Evolutionary conservation across 2,329 filamentous ascomycete species (phyloP).

Genomic region (Aspergillus thermomutatus): DNA sequence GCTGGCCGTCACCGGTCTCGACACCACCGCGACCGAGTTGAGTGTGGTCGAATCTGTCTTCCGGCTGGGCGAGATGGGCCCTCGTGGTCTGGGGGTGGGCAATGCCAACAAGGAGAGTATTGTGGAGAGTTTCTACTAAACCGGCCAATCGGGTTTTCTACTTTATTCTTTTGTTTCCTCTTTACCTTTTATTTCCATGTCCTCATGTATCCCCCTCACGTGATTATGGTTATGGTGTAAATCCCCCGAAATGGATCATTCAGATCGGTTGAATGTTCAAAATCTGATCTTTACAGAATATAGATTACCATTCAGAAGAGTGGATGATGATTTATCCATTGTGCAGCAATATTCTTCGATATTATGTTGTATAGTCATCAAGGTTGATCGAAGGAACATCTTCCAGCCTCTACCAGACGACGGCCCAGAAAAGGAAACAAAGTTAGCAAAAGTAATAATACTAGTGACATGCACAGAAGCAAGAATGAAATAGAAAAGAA

Average conservation of each 20-base stretch:
- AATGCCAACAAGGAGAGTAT: constrained; percentile 85
- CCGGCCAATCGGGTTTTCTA: background rate
- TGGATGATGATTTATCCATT: background rate
- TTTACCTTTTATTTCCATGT: constrained; percentile 1
- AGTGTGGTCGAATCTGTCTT: constrained; percentile 97
- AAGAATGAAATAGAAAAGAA: background rate
- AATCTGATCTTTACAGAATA: background rate
- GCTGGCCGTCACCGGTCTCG: constrained; percentile 89
- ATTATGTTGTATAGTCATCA: background rate
- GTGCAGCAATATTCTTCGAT: background rate
- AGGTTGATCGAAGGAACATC: background rate
- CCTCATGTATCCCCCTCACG: background rate
- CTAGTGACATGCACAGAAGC: background rate
- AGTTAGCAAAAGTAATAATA: background rate
- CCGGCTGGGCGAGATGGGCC: constrained; percentile 77
- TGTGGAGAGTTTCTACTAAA: constrained; percentile 97
- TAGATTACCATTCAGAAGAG: background rate
- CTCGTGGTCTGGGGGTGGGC: constrained; percentile 57
- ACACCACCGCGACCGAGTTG: constrained; percentile 95
- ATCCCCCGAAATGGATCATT: background rate
- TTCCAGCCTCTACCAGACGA: background rate
- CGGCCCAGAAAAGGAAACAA: background rate
- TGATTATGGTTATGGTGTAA: background rate
- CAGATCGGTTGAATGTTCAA: background rate
- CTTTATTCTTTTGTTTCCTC: background rate